These are phyloP conservation scores for Aspergillus pseudotamarii DNA, from an alignment of 2,329 filamentous ascomycete species.

Conservation along the genomic window DNA sequence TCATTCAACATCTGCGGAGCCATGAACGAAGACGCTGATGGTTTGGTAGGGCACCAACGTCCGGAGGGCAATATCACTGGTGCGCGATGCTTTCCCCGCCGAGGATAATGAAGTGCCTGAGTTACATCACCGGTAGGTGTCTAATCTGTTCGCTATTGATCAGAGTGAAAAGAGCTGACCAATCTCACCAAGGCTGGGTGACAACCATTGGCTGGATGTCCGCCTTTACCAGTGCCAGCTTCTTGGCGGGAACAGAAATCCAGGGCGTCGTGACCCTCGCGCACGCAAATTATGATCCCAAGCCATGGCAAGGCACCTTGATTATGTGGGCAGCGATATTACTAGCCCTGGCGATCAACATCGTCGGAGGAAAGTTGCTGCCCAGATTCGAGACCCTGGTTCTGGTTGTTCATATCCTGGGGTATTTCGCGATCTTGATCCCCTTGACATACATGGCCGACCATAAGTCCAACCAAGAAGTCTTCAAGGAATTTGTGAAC, in stretches of 20 bases:
- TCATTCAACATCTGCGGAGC: background rate
- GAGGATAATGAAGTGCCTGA: slow-evolving; percentile 38
- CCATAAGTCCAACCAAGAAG: slow-evolving; percentile 42
- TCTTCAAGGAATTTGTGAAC: slow-evolving; percentile 54
- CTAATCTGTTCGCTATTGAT: background rate
- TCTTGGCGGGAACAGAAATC: slow-evolving; percentile 37
- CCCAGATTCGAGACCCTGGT: slow-evolving; percentile 54
- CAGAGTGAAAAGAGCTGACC: background rate
- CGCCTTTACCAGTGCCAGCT: slow-evolving; percentile 40
- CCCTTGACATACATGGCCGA: slow-evolving; percentile 48
- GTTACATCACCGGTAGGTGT: slow-evolving; percentile 39
- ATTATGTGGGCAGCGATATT: slow-evolving; percentile 49
- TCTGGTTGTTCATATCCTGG: slow-evolving; percentile 53
- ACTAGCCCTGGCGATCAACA: slow-evolving; percentile 48
- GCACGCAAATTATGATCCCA: slow-evolving; percentile 37
- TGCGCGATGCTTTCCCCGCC: slow-evolving; percentile 44
- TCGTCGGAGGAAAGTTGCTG: slow-evolving; percentile 45
- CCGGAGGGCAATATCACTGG: slow-evolving; percentile 46
- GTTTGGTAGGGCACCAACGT: slow-evolving; percentile 32
- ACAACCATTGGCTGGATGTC: slow-evolving; percentile 48
- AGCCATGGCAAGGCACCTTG: slow-evolving; percentile 55
- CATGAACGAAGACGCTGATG: background rate
- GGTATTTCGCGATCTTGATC: slow-evolving; percentile 57
- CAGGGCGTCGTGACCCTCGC: slow-evolving; percentile 44
- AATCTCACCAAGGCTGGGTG: slow-evolving; percentile 37